A percentile compares a stretch with the other conserved stretches of the same genome.
Evolutionary conservation across 1,284 basidiomycete species (phyloP).

Genomic region (Ustilago trichophora): DNA sequence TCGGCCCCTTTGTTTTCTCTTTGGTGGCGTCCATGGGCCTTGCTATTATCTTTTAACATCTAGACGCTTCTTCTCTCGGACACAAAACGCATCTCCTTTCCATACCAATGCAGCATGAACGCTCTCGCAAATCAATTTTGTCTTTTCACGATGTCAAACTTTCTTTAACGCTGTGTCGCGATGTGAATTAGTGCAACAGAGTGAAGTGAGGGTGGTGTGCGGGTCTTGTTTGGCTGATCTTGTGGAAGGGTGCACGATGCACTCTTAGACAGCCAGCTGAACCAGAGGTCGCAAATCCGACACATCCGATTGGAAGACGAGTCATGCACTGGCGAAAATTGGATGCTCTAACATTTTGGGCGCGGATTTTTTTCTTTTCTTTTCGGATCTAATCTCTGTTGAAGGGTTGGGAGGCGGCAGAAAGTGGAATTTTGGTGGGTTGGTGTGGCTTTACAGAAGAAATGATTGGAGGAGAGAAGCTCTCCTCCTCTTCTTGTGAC

Average conservation of each 20-base stretch:
- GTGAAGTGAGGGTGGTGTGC: too few species aligned
- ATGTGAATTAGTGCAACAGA: too few species aligned
- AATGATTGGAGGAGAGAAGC: neutral
- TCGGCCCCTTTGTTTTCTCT: slow-evolving; percentile 5
- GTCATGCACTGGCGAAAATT: slow-evolving; percentile 9
- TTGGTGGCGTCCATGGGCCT: slow-evolving; percentile 9
- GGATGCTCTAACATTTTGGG: neutral
- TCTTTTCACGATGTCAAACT: slow-evolving; percentile 16
- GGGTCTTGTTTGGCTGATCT: too few species aligned
- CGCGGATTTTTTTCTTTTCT: neutral
- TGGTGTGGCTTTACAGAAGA: too few species aligned
- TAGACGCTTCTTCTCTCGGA: slow-evolving; percentile 17
- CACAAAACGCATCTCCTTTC: too few species aligned
- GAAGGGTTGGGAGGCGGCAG: too few species aligned
- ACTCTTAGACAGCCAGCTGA: slow-evolving; percentile 7
- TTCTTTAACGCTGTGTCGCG: neutral
- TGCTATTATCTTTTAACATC: slow-evolving; percentile 4
- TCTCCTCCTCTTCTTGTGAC: too few species aligned
- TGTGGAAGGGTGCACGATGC: neutral
- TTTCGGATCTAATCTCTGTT: too few species aligned
- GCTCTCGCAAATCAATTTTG: slow-evolving; percentile 29
- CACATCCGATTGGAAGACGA: slow-evolving; percentile 33
- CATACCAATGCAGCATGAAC: slow-evolving; percentile 20
- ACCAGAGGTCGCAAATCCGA: slow-evolving; percentile 23
- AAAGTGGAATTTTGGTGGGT: too few species aligned